phyloP scores from a whole-genome alignment of 148 eudicot genomes.

The Simmondsia chinensis region DNA sequence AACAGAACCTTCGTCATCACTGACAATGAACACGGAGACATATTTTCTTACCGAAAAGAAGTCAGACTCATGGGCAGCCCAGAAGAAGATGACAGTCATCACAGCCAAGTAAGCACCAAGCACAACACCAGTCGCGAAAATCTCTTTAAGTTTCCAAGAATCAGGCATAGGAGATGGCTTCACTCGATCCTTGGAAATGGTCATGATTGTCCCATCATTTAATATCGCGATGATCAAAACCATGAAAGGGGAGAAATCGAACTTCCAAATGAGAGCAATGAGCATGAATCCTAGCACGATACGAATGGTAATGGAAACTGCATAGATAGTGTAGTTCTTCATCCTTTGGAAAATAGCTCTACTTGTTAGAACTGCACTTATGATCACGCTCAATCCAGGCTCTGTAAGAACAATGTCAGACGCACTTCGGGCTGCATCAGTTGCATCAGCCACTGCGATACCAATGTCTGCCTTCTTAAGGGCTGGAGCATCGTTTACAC shows the following conservation, averaged over 20 bases:
- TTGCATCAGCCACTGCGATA: slow-evolving; percentile 83
- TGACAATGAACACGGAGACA: background rate
- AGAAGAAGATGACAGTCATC: slow-evolving; percentile 67
- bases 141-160: slow-evolving; percentile 69
- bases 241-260: slow-evolving; percentile 82
- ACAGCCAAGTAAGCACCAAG: slow-evolving; percentile 68
- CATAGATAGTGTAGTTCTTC: slow-evolving; percentile 76
- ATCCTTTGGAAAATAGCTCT: slow-evolving; percentile 76
- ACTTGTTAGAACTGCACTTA: slow-evolving; percentile 63
- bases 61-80: slow-evolving; percentile 41
- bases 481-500: slow-evolving; percentile 82
- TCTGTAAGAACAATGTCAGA: slow-evolving; percentile 80
- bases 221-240: slow-evolving; percentile 61
- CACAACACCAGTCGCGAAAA: slow-evolving; percentile 71
- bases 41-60: slow-evolving; percentile 52
- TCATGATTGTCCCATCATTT: slow-evolving; percentile 81
- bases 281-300: slow-evolving; percentile 65
- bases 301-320: slow-evolving; percentile 68
- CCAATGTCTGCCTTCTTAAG: slow-evolving; percentile 76
- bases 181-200: slow-evolving; percentile 69
- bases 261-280: slow-evolving; percentile 68
- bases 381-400: slow-evolving; percentile 75
- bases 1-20: background rate
- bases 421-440: slow-evolving; percentile 84
- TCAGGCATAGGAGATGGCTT: slow-evolving; percentile 71